These are phyloP conservation scores for Neurospora pannonica DNA, from an alignment of 495 filamentous ascomycete species.

Conservation along the genomic window DNA sequence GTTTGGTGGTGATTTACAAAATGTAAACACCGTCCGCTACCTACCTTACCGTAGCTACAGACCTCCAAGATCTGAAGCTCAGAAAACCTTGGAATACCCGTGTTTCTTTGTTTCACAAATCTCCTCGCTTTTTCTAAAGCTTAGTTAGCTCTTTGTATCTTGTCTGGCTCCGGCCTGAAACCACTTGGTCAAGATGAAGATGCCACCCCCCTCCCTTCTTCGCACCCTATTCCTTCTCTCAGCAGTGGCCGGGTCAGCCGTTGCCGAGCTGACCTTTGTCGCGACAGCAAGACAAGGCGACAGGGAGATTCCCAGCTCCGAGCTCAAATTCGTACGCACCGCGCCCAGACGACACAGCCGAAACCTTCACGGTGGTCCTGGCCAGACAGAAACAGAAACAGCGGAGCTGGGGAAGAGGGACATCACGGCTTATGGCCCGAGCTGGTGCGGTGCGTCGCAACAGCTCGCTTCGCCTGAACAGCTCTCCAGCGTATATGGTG, in stretches of 20 bases:
- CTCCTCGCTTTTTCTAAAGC: background rate
- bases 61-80: background rate
- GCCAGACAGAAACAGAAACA: background rate
- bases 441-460: conserved; percentile 26
- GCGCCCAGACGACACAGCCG: conserved; percentile 11
- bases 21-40: background rate
- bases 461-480: conserved; percentile 8
- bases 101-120: background rate
- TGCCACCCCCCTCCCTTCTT: background rate
- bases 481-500: conserved; percentile 13
- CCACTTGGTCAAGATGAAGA: conserved; percentile 7
- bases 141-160: background rate
- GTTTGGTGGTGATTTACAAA: background rate
- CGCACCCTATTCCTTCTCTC: conserved; percentile 5
- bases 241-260: conserved; percentile 5
- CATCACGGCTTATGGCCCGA: conserved; percentile 17
- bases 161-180: background rate
- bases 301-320: conserved; percentile 2
- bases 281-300: conserved; percentile 12
- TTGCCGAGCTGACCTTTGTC: conserved; percentile 12
- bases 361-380: background rate
- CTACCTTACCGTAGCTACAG: background rate
- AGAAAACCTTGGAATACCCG: background rate
- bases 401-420: conserved; percentile 1
- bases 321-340: conserved; percentile 8